Evolutionary conservation across 148 eudicot genomes (phyloP), one percentile per base, ranked within the genome.

Genomic region (Arbutus unedo): DNA sequence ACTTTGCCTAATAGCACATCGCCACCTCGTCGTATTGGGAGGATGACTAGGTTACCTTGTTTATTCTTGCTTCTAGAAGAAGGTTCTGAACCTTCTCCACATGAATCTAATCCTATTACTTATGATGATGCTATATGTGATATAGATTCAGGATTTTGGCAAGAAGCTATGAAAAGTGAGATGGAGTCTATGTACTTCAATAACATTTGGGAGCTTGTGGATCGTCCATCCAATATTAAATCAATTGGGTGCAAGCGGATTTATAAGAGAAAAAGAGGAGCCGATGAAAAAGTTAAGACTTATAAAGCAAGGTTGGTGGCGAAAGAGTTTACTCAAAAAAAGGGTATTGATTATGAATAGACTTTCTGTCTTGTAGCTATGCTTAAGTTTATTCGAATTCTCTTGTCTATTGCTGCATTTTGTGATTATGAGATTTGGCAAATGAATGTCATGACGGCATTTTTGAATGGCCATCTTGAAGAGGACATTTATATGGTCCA

Each of bases 341-440:
- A 68, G 47, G 19, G 48, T 7, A 31, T 13, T 47, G 49, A 71
- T 71, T 41, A 71, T 43, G 75, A 71, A 49, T 49, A 71, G n/a
- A 41, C 75, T 3, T 71, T 71, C 31, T 71, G 21, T 5, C 49
- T 21, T 3, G n/a, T 71, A 31, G 75, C 5, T 14, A 71, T 71
- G 75, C 49, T 71, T 13, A 71, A 71, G 48, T 71, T n/a, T 2
- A 71, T 71, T 71, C 44, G 73, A 5, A 68, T 68, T 55, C 59
- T 55, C 59, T 55, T 55, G 18, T 55, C 59, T 18, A 55, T 13
- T 55, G 59, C 59, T 55, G 59, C 55, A 53, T 8, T 53, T 53
- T 53, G 8, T 53, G 55, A 9, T 53, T 53, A 53, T 53, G 14
- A 53, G 13, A 55, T 55, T 55, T 55, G 19, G 59, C 44, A 31